Evolutionary conservation across 2,329 filamentous ascomycete genomes (phyloP), one percentile per base, ranked within the genome.

Genomic region (Tolypocladium tundrense): DNA sequence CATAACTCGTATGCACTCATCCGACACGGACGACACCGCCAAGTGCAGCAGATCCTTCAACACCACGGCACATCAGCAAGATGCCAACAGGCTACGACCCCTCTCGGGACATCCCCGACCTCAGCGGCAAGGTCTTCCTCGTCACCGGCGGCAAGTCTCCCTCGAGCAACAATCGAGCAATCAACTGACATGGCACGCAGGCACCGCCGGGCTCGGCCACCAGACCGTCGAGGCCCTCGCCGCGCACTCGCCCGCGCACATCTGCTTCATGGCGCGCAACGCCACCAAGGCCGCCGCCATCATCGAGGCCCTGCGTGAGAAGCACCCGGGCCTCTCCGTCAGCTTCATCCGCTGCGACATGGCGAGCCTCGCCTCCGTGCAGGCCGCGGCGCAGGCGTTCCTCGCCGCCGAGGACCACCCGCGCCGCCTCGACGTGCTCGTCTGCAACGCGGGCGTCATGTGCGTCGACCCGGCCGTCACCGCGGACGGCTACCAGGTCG

Each of bases 221-320:
- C 62, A 66, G 0, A 61, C 68, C 4, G 62, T 70, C 3, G 59
- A 65, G 6, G 64, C 70, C 8, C 63, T 70, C 41, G 60, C 64
- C 21, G 61, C 60, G 14, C 81, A 83, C 64, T 66, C 71, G 9
- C 80, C 82, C 1, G 69, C 71, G 1, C 76, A 80, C 58, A 78
- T 85, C 60, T 84, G 79, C 69, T 75, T 85, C 59, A 79, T 75
- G 16, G 79, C 79, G 2, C 77, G 81, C 52, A 77, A 71, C 24
- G 69, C 66, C 48, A 70, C 75, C 52, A 75, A 75, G 13, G 75
- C 72, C 24, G 70, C 74, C 9, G 72, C 75, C 10, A 76, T 82
- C 48, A 67, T 76, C 19, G 68, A 71, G 3, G 10, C 10, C 35
- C 35, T 37, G 35, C 35, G 35, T 3, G 72, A 76, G 48, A 67